Evolutionary conservation across 192 early-diverging fungal genomes (phyloP).

Genomic region (Coemansia sp.): DNA sequence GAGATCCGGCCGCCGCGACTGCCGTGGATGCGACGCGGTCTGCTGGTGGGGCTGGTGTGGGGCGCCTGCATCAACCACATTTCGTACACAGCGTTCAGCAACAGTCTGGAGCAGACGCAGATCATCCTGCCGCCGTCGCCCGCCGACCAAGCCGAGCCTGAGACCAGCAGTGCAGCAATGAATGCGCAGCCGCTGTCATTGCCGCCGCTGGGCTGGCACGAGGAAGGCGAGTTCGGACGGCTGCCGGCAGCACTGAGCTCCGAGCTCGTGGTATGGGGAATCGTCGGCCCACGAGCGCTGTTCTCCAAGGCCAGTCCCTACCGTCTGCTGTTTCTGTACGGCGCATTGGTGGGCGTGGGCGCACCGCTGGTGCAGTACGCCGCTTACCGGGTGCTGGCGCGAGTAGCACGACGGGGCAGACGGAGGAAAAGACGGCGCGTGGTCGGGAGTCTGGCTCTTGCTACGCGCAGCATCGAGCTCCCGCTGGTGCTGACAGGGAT

Average conservation of each 20-base stretch:
- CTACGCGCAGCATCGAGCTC: constrained; percentile 21
- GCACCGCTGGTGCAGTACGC: constrained; percentile 24
- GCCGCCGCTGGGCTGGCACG: constrained; percentile 41
- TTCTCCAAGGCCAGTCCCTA: constrained; percentile 40
- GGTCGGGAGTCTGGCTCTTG: background rate
- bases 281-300: constrained; percentile 43
- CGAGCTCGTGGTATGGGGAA: constrained; percentile 52
- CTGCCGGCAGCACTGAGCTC: constrained; percentile 50
- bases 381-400: background rate
- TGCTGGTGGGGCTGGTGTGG: constrained; percentile 41
- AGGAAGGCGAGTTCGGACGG: constrained; percentile 45
- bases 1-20: constrained; percentile 1
- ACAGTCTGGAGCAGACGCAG: constrained; percentile 5
- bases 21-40: constrained; percentile 47
- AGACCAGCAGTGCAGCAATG: background rate
- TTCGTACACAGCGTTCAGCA: constrained; percentile 25
- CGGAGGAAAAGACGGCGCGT: background rate
- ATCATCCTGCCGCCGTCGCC: background rate
- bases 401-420: background rate
- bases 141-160: constrained; percentile 12
- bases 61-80: constrained; percentile 50
- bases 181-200: background rate
- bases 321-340: constrained; percentile 41
- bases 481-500: constrained; percentile 50
- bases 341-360: constrained; percentile 27